These are phyloP conservation scores for Inosperma sp. DNA, from an alignment of 768 basidiomycete genomes.

Conservation along the genomic window DNA sequence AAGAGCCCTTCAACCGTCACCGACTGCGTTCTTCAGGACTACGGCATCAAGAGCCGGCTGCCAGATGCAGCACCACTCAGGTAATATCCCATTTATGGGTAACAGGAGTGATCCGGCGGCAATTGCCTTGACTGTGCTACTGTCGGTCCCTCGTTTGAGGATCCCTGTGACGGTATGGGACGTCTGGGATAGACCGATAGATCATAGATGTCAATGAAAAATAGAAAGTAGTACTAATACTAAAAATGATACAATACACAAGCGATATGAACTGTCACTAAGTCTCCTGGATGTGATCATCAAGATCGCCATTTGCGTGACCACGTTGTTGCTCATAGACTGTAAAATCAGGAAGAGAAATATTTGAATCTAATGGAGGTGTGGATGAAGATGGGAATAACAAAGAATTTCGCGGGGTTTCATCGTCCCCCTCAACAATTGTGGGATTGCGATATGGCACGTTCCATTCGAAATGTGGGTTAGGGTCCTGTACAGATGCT, in stretches of 20 bases:
- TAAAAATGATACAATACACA: background rate
- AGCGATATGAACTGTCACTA: no score
- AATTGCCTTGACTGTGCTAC: no score
- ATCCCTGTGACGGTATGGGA: background rate
- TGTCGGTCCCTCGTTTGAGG: no score
- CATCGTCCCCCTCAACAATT: slow-evolving; percentile 1
- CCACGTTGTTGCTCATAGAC: background rate
- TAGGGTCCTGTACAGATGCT: slow-evolving; percentile 27
- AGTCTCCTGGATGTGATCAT: no score
- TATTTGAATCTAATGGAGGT: background rate
- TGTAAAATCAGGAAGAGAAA: background rate
- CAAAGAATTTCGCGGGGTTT: slow-evolving; percentile 7
- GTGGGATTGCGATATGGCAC: background rate
- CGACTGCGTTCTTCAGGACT: slow-evolving; percentile 53
- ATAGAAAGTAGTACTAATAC: background rate
- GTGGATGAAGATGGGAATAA: background rate
- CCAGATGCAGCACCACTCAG: no score
- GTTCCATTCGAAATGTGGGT: slow-evolving; percentile 34
- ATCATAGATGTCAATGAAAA: background rate
- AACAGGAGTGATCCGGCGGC: no score
- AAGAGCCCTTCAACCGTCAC: slow-evolving; percentile 71
- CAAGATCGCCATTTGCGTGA: background rate
- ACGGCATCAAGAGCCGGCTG: slow-evolving; percentile 51
- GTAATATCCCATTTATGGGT: no score
- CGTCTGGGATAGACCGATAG: background rate